Conservation (phyloP, 164 flowering plant species). For the Umbellularia californica region DNA sequence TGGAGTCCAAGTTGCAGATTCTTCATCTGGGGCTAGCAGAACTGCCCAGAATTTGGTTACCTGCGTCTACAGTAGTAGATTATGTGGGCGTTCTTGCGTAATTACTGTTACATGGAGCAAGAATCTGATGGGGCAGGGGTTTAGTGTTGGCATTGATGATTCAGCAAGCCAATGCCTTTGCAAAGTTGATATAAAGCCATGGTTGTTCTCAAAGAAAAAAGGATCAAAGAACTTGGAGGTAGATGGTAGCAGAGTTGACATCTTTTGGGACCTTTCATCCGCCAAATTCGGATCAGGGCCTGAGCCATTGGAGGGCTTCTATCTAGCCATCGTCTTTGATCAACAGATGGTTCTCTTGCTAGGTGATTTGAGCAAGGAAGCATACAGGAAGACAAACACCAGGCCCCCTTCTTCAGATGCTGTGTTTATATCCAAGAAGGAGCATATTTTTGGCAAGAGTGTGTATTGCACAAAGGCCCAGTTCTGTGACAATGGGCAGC, state of each 20-base stretch:
- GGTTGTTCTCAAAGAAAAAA: constrained; percentile 37
- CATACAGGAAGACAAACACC: constrained; percentile 26
- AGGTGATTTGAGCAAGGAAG: constrained; percentile 37
- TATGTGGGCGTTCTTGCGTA: constrained; percentile 25
- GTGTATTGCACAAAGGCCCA: constrained; percentile 30
- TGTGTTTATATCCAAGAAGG: constrained; percentile 33
- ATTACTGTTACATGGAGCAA: constrained; percentile 39
- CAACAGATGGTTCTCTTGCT: constrained; percentile 29
- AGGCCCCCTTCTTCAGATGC: constrained; percentile 15
- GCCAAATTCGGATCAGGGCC: constrained; percentile 40
- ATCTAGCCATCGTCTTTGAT: constrained; percentile 26
- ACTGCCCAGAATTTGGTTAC: constrained; percentile 39
- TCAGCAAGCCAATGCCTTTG: constrained; percentile 26
- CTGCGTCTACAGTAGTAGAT: constrained; percentile 29
- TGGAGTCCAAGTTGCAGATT: constrained; percentile 44
- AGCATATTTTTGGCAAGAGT: constrained; percentile 39
- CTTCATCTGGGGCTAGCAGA: constrained; percentile 23
- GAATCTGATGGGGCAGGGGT: constrained; percentile 38
- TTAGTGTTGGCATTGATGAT: constrained; percentile 30
- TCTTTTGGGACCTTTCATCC: constrained; percentile 38
- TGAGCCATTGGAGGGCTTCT: constrained; percentile 38
- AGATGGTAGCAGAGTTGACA: constrained; percentile 21
- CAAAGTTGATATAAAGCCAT: constrained; percentile 37
- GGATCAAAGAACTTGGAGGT: constrained; percentile 29
- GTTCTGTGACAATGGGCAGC: constrained; percentile 33